phyloP scores from a whole-genome alignment of 441 rosid species.

The Metrosideros polymorpha region DNA sequence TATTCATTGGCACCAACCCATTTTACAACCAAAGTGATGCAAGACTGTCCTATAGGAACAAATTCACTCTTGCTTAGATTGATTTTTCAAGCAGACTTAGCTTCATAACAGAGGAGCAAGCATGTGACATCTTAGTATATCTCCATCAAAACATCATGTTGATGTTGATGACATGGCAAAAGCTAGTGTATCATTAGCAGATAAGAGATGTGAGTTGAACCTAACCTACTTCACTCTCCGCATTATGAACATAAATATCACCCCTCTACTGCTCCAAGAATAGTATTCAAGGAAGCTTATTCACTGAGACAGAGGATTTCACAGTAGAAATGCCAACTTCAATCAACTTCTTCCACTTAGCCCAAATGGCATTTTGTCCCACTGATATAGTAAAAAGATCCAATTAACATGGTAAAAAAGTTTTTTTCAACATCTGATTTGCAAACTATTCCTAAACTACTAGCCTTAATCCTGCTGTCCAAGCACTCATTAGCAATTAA shows the following conservation, averaged over 20 bases:
- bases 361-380: background rate
- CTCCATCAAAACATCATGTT: background rate
- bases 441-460: background rate
- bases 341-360: background rate
- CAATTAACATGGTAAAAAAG: background rate
- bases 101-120: background rate
- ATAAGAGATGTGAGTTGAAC: background rate
- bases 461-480: background rate
- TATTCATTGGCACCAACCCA: background rate
- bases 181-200: background rate
- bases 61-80: background rate
- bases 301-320: background rate
- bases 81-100: background rate
- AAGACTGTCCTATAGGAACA: background rate
- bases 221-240: background rate
- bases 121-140: background rate
- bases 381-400: background rate
- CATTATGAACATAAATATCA: background rate
- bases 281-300: background rate
- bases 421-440: rapidly evolving
- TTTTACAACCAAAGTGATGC: background rate
- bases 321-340: background rate
- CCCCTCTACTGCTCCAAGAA: background rate
- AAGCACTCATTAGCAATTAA: background rate
- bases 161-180: background rate